Base-by-base conservation (phyloP, 1,284 basidiomycete genomes). In the Boletellus deceptivus region DNA sequence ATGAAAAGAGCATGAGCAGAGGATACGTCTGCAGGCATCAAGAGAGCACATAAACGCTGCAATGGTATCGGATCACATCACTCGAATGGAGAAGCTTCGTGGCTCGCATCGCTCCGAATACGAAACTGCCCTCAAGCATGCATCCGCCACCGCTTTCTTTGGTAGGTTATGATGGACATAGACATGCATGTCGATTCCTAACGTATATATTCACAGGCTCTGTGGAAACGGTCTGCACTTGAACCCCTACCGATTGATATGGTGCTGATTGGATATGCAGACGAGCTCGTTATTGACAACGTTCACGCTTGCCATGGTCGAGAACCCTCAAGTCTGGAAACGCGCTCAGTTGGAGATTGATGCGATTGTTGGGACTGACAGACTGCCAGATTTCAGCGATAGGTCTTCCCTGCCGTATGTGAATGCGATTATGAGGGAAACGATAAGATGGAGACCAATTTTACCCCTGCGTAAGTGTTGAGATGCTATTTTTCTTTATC, bases 301-400 rank as follows among this genome's bases (percentile, higher is more conserved):
- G 8, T 40, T 47, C n/a, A 25, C 38, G 6, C 38, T 47, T 24
- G 38, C 46, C 20, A 47, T 47, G 46, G 38, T 47, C 11, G 10
- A 34, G 20, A 47, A 40, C 20, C 37, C 46, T 3, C 38, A 13
- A 3, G 8, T 47, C 8, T 47, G 46, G 46, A 35, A 40, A 24
- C 29, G n/a, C 24, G 46, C 46, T 6, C 46, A 47, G 34, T 11
- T n/a, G 3, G 22, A 16, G 5, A 40, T 47, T 16, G 46, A 47
- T 9, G 11, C 16, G 11, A 20, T 44, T 3, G 35, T 37, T 9
- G 44, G 44, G 16, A 46, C n/a, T n/a, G 35, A 29, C 11, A 22
- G 72, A 14, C 59, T 77, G 1, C 76, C 76, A 0, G 65, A 59
- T 0, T 72, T 74, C 27, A 57, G 59, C 4, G 76, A 78, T 45